phyloP scores from a whole-genome alignment of 2,329 filamentous ascomycete genomes.

The Trichoderma aggressivum region DNA sequence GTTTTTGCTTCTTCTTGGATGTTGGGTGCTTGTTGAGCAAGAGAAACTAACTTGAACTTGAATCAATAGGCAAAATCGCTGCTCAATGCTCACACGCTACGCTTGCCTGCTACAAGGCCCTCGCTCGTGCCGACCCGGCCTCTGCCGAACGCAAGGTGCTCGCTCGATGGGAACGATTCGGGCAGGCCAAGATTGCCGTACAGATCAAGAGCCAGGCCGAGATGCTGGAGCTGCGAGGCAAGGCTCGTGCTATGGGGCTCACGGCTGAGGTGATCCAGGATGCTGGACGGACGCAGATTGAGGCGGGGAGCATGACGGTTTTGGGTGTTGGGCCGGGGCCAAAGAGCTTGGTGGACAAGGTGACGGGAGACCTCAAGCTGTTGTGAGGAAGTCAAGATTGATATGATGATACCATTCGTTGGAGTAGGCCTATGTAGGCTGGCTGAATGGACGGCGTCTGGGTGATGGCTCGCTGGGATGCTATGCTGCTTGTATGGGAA shows the following conservation, averaged over 20 bases:
- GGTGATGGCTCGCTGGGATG: not conserved
- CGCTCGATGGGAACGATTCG: conserved; percentile 76
- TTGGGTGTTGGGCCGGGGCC: conserved; percentile 80
- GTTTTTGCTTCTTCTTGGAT: conserved; percentile 23
- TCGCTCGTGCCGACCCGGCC: conserved; percentile 55
- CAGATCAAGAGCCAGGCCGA: conserved; percentile 87
- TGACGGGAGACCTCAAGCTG: conserved; percentile 82
- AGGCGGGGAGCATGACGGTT: conserved; percentile 86
- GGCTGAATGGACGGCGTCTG: conserved; percentile 5
- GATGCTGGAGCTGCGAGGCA: conserved; percentile 67
- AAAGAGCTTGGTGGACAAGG: conserved; percentile 78
- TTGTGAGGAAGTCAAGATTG: conserved; percentile 48
- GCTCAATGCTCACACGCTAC: conserved; percentile 96
- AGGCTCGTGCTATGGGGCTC: conserved; percentile 77
- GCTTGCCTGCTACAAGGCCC: conserved; percentile 90
- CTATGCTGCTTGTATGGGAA: not conserved
- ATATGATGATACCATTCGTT: not conserved
- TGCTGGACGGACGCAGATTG: conserved; percentile 96
- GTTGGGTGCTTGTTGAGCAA: not conserved
- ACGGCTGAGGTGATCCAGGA: conserved; percentile 90
- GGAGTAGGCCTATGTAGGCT: not conserved
- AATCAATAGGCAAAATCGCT: conserved; percentile 76
- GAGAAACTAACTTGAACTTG: not conserved
- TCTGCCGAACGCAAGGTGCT: conserved; percentile 62
- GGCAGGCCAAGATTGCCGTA: conserved; percentile 91